Percentiles rank a stretch among this genome's conserved stretches.
These are phyloP conservation scores for Bruguiera hainesii DNA, from an alignment of 441 rosid species.

Conservation along the genomic window DNA sequence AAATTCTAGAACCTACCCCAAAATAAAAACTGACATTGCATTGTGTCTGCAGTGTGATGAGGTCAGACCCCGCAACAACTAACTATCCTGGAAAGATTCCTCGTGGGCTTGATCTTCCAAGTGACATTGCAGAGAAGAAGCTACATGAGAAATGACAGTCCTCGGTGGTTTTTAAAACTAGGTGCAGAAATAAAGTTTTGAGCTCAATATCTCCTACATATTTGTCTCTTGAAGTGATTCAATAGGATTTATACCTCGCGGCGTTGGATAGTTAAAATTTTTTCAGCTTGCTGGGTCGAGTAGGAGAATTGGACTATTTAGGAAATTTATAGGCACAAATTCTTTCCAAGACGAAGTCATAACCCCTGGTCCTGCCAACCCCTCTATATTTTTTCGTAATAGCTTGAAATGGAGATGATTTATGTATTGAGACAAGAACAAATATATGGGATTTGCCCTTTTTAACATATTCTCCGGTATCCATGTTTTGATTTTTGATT, in stretches of 20 bases:
- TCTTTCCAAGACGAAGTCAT: slow-evolving; percentile 8
- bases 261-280: slow-evolving; percentile 2
- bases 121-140: slow-evolving; percentile 45
- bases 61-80: slow-evolving; percentile 48
- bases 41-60: slow-evolving; percentile 47
- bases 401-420: neutral
- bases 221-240: slow-evolving; percentile 4
- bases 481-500: neutral
- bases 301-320: slow-evolving; percentile 1
- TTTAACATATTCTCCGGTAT: no score
- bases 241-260: neutral
- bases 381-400: neutral
- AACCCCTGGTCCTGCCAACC: neutral
- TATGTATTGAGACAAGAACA: neutral
- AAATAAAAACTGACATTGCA: neutral
- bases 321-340: slow-evolving; percentile 4
- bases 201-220: neutral
- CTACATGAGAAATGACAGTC: slow-evolving; percentile 16
- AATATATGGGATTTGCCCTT: neutral
- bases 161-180: slow-evolving; percentile 10
- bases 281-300: neutral
- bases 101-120: slow-evolving; percentile 56
- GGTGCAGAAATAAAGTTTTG: neutral
- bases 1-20: neutral
- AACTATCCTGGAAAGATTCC: slow-evolving; percentile 70